Percentiles rank a stretch among this genome's conserved stretches.
phyloP scores from a whole-genome alignment of 2,329 filamentous ascomycete genomes.

The Scytalidium sp. region DNA sequence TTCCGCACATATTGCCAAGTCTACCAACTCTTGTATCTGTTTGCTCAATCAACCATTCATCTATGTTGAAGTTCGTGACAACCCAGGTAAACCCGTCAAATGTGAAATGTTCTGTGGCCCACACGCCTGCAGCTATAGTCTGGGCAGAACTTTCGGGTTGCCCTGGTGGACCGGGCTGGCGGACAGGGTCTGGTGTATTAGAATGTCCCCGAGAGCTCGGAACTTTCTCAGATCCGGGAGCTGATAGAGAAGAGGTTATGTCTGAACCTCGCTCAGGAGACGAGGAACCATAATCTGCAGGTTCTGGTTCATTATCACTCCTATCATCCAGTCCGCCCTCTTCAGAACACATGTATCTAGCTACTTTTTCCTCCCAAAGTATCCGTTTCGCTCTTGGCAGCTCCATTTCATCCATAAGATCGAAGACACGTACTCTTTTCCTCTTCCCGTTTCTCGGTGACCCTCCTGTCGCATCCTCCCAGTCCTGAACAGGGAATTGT shows the following conservation, averaged over 20 bases:
- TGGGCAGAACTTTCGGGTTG: too few relatives aligned
- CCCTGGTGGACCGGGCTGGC: neutral
- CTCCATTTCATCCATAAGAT: conserved; percentile 16
- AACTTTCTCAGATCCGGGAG: neutral
- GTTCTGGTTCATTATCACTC: conserved; percentile 9
- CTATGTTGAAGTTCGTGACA: neutral
- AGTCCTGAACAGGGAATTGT: conserved; percentile 11
- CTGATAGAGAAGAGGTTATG: neutral
- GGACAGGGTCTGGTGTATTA: neutral
- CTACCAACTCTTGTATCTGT: neutral
- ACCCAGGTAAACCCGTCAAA: neutral
- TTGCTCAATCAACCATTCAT: neutral
- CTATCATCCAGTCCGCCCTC: conserved; percentile 9
- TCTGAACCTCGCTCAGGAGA: too few relatives aligned
- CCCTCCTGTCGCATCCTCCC: conserved; percentile 1
- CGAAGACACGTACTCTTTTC: conserved; percentile 9
- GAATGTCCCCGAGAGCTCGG: neutral
- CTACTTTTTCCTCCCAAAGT: conserved; percentile 11
- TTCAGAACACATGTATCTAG: neutral
- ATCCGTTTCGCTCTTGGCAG: conserved; percentile 2
- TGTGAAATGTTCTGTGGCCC: neutral
- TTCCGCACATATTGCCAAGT: neutral
- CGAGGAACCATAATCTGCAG: too few relatives aligned
- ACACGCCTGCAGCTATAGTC: neutral
- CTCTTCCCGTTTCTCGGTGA: neutral